Conservation (phyloP, 2,329 filamentous ascomycete species). For the Setomelanomma holmii region DNA sequence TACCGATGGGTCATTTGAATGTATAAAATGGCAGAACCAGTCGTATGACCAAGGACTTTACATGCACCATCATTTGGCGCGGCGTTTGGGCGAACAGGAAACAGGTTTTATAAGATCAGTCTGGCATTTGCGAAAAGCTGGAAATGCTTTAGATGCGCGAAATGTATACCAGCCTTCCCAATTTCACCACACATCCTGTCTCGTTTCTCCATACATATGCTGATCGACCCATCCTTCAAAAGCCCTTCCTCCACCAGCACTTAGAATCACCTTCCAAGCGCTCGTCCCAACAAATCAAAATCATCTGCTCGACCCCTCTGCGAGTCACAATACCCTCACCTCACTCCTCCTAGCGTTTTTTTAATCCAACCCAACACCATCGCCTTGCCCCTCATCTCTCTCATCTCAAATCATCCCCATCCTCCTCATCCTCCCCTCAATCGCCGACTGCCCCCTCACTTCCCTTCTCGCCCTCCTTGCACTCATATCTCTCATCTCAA, state of each 20-base stretch:
- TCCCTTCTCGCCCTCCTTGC: not conserved
- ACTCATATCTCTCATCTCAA: not conserved
- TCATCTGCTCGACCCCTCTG: too few relatives aligned
- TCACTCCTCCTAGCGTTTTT: too few relatives aligned
- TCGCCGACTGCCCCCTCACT: conserved; percentile 4
- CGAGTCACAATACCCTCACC: too few relatives aligned
- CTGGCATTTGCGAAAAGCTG: conserved; percentile 6
- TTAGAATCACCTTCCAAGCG: not conserved
- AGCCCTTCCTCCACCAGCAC: too few relatives aligned
- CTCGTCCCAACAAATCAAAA: too few relatives aligned
- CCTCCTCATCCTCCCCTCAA: conserved; percentile 35
- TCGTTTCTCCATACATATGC: not conserved
- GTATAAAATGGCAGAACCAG: not conserved
- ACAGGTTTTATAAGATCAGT: not conserved
- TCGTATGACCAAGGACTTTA: not conserved
- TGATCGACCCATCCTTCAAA: too few relatives aligned
- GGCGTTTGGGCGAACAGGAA: conserved; percentile 7
- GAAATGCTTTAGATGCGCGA: conserved; percentile 1
- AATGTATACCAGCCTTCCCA: conserved; percentile 2
- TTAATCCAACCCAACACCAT: too few relatives aligned
- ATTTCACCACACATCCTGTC: not conserved
- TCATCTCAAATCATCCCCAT: conserved; percentile 29
- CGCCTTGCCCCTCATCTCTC: too few relatives aligned
- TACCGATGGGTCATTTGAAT: conserved; percentile 72
- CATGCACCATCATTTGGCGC: conserved; percentile 4